Evolutionary conservation across 768 basidiomycete species (phyloP).

Genomic region (Suillus fuscotomentosus): DNA sequence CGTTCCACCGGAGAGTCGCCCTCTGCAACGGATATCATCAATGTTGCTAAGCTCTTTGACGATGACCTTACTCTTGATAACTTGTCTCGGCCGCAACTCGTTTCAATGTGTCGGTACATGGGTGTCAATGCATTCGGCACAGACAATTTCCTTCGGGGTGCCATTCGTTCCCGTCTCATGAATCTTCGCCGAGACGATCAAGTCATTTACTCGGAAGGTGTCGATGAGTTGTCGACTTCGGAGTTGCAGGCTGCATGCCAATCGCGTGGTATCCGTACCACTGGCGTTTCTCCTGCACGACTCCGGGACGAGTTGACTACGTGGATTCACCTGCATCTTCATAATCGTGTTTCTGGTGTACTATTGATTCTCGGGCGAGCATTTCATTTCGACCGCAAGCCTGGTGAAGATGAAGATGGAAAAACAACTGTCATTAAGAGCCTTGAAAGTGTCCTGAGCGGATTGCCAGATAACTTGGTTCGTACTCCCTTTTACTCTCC

Average conservation of each 20-base stretch:
- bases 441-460: conserved; percentile 87
- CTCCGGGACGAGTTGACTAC: conserved; percentile 86
- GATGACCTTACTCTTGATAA: conserved; percentile 98
- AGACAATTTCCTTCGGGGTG: conserved; percentile 94
- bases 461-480: conserved; percentile 92
- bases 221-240: conserved; percentile 84
- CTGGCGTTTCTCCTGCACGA: conserved; percentile 82
- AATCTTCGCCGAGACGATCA: conserved; percentile 91
- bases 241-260: conserved; percentile 94
- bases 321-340: conserved; percentile 92
- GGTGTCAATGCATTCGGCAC: conserved; percentile 98
- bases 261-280: conserved; percentile 88
- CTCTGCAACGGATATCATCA: conserved; percentile 84
- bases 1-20: conserved; percentile 95
- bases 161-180: conserved; percentile 80
- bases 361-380: conserved; percentile 92
- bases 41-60: conserved; percentile 95
- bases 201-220: conserved; percentile 85
- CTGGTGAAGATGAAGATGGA: conserved; percentile 74
- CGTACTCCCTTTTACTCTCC: neutral
- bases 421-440: conserved; percentile 78
- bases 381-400: conserved; percentile 85
- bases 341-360: conserved; percentile 90
- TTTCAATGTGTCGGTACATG: conserved; percentile 98
- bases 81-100: conserved; percentile 94